These are phyloP conservation scores for Aurifilum marmelostoma DNA, from an alignment of 2,329 filamentous ascomycete genomes.

Conservation along the genomic window DNA sequence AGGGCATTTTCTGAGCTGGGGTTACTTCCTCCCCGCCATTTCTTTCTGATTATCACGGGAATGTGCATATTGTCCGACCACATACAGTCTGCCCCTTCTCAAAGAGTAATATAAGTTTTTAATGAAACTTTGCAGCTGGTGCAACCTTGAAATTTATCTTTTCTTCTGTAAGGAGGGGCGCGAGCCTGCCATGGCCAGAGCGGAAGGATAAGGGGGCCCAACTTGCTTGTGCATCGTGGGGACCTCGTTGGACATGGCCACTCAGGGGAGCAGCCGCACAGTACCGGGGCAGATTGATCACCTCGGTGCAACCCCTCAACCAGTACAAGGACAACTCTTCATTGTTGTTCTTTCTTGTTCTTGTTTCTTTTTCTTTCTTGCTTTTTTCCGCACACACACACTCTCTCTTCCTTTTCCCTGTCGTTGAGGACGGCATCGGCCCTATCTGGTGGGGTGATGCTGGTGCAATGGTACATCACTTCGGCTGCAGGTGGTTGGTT, in stretches of 20 bases:
- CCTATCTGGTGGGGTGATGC: not conserved
- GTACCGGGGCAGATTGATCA: not conserved
- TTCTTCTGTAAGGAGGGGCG: not conserved
- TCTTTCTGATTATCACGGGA: not conserved
- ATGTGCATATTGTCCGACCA: not conserved
- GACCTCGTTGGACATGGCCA: not conserved
- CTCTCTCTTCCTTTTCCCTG: too few species aligned
- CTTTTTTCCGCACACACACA: too few species aligned
- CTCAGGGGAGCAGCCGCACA: not conserved
- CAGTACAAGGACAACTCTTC: not conserved
- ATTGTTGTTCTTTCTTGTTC: not conserved
- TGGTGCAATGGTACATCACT: not conserved
- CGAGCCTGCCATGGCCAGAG: not conserved
- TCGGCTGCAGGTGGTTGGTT: not conserved
- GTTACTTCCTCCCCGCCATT: not conserved
- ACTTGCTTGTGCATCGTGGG: constrained; percentile 1
- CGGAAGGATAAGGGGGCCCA: too few species aligned
- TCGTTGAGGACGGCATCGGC: not conserved
- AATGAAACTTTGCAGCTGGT: not conserved
- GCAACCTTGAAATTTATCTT: not conserved
- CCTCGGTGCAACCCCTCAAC: not conserved
- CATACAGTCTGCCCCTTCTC: not conserved
- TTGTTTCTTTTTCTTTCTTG: too few species aligned
- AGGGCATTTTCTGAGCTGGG: too few species aligned
- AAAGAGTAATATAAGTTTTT: not conserved